Conservation (phyloP, 176 grass and related monocot species). For the Triticum urartu region DNA sequence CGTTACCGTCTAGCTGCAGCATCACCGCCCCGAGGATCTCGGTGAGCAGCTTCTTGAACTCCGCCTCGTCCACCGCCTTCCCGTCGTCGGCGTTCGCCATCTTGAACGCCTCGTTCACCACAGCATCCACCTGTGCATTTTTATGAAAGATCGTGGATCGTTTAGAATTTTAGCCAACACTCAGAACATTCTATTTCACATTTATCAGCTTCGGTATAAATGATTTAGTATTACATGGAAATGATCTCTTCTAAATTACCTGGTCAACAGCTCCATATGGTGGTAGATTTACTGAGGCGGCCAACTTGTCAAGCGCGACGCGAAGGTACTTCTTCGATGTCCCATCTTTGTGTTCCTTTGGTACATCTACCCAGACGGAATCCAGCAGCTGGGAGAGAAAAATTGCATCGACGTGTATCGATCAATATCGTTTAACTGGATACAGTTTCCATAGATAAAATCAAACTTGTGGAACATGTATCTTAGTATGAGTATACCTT, state of each 20-base stretch:
- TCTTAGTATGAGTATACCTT: slow-evolving; percentile 33
- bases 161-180: neutral
- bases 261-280: slow-evolving; percentile 70
- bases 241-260: slow-evolving; percentile 31
- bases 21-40: slow-evolving; percentile 77
- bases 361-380: slow-evolving; percentile 55
- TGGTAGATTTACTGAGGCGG: slow-evolving; percentile 54
- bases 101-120: slow-evolving; percentile 68
- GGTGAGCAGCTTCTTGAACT: slow-evolving; percentile 75
- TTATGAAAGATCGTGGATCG: neutral
- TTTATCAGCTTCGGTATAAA: neutral
- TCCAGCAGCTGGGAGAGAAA: slow-evolving; percentile 52
- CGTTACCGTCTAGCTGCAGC: slow-evolving; percentile 78
- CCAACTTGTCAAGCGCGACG: slow-evolving; percentile 57
- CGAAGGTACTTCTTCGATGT: slow-evolving; percentile 54
- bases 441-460: neutral
- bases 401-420: neutral
- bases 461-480: too few species aligned
- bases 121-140: slow-evolving; percentile 52
- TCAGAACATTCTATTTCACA: neutral
- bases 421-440: neutral
- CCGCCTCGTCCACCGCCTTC: slow-evolving; percentile 52
- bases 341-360: slow-evolving; percentile 52
- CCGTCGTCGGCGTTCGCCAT: slow-evolving; percentile 51
- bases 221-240: neutral